Evolutionary conservation across 202 grass and related monocot species (phyloP), one percentile per base, ranked within the genome.

Genomic region (Musa balbisiana): DNA sequence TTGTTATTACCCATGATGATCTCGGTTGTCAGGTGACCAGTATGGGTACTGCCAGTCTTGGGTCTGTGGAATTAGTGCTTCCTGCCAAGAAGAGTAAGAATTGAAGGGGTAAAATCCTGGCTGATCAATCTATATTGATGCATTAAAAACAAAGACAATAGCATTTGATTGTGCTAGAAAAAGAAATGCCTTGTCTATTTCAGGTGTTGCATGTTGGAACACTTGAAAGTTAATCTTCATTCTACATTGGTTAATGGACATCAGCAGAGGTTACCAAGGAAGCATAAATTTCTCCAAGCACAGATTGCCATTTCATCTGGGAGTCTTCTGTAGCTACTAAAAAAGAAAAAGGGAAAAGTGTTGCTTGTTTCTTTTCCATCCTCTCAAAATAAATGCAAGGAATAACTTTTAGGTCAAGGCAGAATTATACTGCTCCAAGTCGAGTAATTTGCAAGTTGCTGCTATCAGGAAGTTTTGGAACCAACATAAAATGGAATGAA

Each of bases 31-130:
- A 93, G 88, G 86, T 83, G 88, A 84, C 93, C 90, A 97, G 86
- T 91, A 93, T 78, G 78, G 17, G 87, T 93, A 97, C 85, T 84
- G 71, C 93, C 93, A 97, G 91, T 93, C 93, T 89, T 97, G 93
- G 73, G 93, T 78, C 65, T 97, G 88, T 66, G 86, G 84, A 82
- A 97, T 82, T 82, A 90, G 87, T 79, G 80, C 72, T 87, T 93
- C 93, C 93, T 97, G 82, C 81, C 79, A 69, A 73, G 49, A n/a
- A 10, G 55, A 55, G 53, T 19, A 70, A 10, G 71, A 54, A 73
- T 1, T 4, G 20, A 62, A 62, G 20, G 58, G 71, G 53, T 54
- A 83, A 25, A 20, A 62, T 19, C 5, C 15, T 1, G 20, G 58
- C 20, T 15, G 58, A 15, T 19, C 58, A 8, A 17, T 62, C 2